Evolutionary conservation across 2,329 filamentous ascomycete genomes (phyloP), one percentile per base, ranked within the genome.

Genomic region (Cadophora sp.): DNA sequence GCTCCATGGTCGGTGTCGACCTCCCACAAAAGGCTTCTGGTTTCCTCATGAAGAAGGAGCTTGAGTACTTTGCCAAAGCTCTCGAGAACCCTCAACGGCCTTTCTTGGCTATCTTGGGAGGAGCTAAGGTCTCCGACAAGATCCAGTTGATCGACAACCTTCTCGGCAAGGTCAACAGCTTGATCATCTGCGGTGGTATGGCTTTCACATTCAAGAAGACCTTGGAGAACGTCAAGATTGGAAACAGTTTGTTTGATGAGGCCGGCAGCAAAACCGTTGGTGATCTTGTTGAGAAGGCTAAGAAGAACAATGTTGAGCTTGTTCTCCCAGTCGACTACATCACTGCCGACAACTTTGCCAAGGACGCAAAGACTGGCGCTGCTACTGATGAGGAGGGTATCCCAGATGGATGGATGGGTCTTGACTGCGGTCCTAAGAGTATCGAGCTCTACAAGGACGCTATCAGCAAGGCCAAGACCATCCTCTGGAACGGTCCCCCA

Each of bases 121-220:
- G 96, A 75, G 94, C 96, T 80, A 99, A 99, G 88, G 94, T 99
- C 74, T 96, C 93, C 53, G 96, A 99, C 88, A 99, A 99, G 91
- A 99, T 99, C 81, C 93, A 97, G 86, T 88, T 99, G 76, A 98
- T 99, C 79, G 94, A 99, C 84, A 99, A 99, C 87, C 87, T 99
- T 73, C 91, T 99, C 74, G 92, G 94, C 82, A 98, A 99, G 88
- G 94, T 99, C 81, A 88, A 99, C 87, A 96, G 91, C 80, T 88
- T 99, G 73, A 91, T 99, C 82, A 91, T 99, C 83, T 97, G 95
- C 80, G 96, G 96, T 79, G 96, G 89, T 76, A 99, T 99, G 96
- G 94, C 96, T 71, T 99, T 98, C 85, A 99, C 96, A 76, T 99
- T 99, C 89, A 98, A 98, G 88, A 99, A 99, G 89, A 95, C 93